Base-by-base conservation (phyloP, 805 yeast genomes). In the Scheffersomyces ergatensis region DNA sequence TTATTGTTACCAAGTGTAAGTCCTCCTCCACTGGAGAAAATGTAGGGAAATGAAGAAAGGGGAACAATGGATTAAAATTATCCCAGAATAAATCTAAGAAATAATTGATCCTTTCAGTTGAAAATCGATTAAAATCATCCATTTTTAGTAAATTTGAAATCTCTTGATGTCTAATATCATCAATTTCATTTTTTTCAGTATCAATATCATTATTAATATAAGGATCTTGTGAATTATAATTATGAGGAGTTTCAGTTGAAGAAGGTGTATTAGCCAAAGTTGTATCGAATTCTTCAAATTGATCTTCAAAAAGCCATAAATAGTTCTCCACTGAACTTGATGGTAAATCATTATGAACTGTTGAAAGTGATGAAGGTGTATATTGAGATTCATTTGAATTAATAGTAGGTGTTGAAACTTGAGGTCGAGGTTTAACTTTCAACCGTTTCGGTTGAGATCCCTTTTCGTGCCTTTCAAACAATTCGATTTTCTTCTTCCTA, bases 21-120 rank as follows among this genome's bases (percentile, higher is more conserved):
- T 43, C 25, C 15, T 33, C 18, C 18, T 33, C 31, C 17, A 38
- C 37, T 8, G 44, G 40, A 34, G 40, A 34, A 36, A 44, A 44
- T 3, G 48, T 42, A 7, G 45, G 37, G 16, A 33, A 38, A 30
- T 44, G 48, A 23, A 44, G 38, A 13, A 44, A 21, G 11, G 48
- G 48, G 27, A 37, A 44, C 3, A 38, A 35, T 21, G 29, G 39
- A 6, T 37, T 32, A 31, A 44, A 44, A 21, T 38, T 31, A 31
- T 24, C 21, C 48, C 48, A 44, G 34, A 36, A 43, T 11, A 36
- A 36, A 29, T 34, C 42, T 12, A 42, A 31, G 37, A 30, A 42
- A 17, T 42, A 30, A 29, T 39, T 38, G 30, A 39, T 34, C 24
- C 42, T 14, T 35, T 39, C 25, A 24, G 34, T 29, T 25, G 40